Evolutionary conservation across 2,329 filamentous ascomycete species (phyloP), one percentile per base, ranked within the genome.

Genomic region (Grosmannia penicillata): DNA sequence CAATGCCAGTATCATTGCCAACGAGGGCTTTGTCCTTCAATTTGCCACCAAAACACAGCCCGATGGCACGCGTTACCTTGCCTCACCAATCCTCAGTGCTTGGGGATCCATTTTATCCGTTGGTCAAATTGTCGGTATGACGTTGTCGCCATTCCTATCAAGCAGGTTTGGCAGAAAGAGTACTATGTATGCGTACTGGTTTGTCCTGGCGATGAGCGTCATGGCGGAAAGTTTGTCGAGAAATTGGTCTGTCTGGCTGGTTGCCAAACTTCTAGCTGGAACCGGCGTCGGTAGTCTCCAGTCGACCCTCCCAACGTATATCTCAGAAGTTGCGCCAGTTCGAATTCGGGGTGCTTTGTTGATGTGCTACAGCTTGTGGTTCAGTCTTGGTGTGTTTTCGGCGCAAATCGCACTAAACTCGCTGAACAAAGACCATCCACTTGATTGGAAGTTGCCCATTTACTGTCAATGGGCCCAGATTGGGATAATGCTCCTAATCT

Each of bases 401-500:
- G 60, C 58, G 3, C 58, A 56, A 5, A 51, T 66, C 0, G 60
- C 61, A 1, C 48, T 66, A 4, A 53, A 63, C 19, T 40, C 47
- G 3, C 48, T 65, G 2, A 54, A 53, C 29, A 39, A 46, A 8
- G 37, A 37, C 0, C 45, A 56, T 22, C 56, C 56, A 0, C 47
- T 51, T 17, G 47, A 63, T 33, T 65, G 55, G 41, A 50, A 53
- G 7, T 54, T 53, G 4, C 54, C 62, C 2, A 59, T 66, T 22
- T 63, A 63, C 38, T 62, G 61, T 0, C 45, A 66, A 49, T 66
- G 62, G 62, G 56, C 56, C 1, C 60, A 62, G 50, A 50, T 66
- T 11, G 62, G 60, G 0, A 23, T 56, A 7, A 63, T 62, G 51
- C 37, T 52, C 0, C 37, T 58, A 6, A 58, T 64, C 17, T 63